These are phyloP conservation scores for Chlorophyllum brunneum DNA, from an alignment of 768 basidiomycete genomes.

Conservation along the genomic window DNA sequence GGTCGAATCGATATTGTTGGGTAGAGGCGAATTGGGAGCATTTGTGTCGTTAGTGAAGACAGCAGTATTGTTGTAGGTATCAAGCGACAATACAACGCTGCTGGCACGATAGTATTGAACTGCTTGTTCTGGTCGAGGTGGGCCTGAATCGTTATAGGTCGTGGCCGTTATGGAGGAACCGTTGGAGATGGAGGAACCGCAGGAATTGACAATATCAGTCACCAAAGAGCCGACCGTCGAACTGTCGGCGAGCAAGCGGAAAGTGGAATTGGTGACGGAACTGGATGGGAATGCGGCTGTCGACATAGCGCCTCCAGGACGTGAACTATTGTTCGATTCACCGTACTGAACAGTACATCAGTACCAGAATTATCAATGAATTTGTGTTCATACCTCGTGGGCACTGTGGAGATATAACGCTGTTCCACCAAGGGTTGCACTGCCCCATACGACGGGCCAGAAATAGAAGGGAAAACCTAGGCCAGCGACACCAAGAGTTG, in stretches of 20 bases:
- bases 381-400: slow-evolving; percentile 28
- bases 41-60: slow-evolving; percentile 34
- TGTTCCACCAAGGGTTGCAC: slow-evolving; percentile 17
- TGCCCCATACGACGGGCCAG: slow-evolving; percentile 58
- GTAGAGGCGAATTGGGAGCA: slow-evolving; percentile 47
- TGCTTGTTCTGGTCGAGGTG: slow-evolving; percentile 48
- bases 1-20: slow-evolving; percentile 42
- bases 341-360: slow-evolving; percentile 22
- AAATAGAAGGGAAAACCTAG: slow-evolving; percentile 60
- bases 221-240: slow-evolving; percentile 42
- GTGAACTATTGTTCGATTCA: slow-evolving; percentile 35
- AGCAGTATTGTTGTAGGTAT: slow-evolving; percentile 65
- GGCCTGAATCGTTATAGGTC: slow-evolving; percentile 27
- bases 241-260: slow-evolving; percentile 46
- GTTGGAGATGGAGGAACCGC: slow-evolving; percentile 25
- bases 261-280: slow-evolving; percentile 33
- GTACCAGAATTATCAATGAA: neutral
- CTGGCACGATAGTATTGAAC: slow-evolving; percentile 71
- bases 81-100: slow-evolving; percentile 55
- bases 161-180: slow-evolving; percentile 20
- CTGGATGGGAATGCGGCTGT: slow-evolving; percentile 41
- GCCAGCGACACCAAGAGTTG: slow-evolving; percentile 40
- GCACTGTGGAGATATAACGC: slow-evolving; percentile 22
- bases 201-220: slow-evolving; percentile 36
- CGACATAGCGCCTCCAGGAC: slow-evolving; percentile 46